Percentiles rank a stretch among this genome's conserved stretches.
phyloP scores from a whole-genome alignment of 768 basidiomycete genomes.

The Lactifluus pinguis region DNA sequence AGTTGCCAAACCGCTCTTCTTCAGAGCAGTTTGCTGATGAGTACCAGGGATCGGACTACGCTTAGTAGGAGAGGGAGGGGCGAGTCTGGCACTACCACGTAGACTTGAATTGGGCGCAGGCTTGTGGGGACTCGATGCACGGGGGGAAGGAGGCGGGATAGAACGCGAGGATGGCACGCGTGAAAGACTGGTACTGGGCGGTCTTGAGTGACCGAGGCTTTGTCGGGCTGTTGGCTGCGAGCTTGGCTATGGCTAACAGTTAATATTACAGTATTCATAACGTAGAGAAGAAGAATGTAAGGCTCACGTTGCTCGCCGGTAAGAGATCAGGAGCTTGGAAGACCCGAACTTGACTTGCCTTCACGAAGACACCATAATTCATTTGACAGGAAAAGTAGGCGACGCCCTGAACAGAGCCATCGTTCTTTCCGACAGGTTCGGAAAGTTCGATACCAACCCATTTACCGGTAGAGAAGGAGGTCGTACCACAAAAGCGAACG shows the following conservation, averaged over 20 bases:
- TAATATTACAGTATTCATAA: not conserved
- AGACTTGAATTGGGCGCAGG: slow-evolving; percentile 11
- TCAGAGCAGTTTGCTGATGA: slow-evolving; percentile 5
- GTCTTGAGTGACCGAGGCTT: slow-evolving; percentile 8
- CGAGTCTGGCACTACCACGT: slow-evolving; percentile 6
- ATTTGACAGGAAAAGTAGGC: slow-evolving; percentile 75
- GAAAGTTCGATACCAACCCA: slow-evolving; percentile 93
- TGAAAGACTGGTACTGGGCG: slow-evolving; percentile 11
- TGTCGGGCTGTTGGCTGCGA: not conserved
- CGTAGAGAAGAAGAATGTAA: not conserved
- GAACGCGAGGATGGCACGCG: slow-evolving; percentile 13
- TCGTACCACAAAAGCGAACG: slow-evolving; percentile 78
- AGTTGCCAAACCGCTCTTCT: slow-evolving; percentile 26
- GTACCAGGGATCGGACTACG: slow-evolving; percentile 26
- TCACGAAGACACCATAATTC: slow-evolving; percentile 81
- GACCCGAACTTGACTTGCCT: slow-evolving; percentile 72
- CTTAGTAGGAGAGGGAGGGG: slow-evolving; percentile 48
- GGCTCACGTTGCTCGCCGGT: not conserved
- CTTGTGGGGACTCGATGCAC: slow-evolving; percentile 12
- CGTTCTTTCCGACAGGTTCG: slow-evolving; percentile 87
- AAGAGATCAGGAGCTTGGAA: slow-evolving; percentile 21
- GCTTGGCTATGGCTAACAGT: slow-evolving; percentile 1
- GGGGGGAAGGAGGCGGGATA: slow-evolving; percentile 15
- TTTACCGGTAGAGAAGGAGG: slow-evolving; percentile 78
- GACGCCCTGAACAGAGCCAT: slow-evolving; percentile 75